phyloP scores from a whole-genome alignment of 805 yeast genomes.

The Barnettozyma californica region DNA sequence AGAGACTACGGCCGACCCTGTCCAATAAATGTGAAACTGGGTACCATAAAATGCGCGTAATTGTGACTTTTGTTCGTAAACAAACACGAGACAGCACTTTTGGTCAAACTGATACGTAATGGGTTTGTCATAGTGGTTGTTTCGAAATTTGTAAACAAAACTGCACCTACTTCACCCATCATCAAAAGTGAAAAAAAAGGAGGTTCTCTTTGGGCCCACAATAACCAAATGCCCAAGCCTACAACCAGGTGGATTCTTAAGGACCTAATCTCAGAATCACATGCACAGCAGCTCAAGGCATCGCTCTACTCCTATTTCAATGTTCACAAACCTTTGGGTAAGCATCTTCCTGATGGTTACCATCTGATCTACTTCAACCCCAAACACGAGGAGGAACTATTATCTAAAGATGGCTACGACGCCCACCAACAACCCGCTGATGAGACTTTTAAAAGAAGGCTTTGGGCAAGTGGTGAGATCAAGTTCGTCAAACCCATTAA shows the following conservation, averaged over 20 bases:
- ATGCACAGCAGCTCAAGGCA: constrained; percentile 21
- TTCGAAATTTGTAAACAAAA: too few species aligned
- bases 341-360: constrained; percentile 43
- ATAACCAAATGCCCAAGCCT: constrained; percentile 4
- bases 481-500: constrained; percentile 32
- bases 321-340: constrained; percentile 16
- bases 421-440: constrained; percentile 43
- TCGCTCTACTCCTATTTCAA: constrained; percentile 22
- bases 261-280: constrained; percentile 17
- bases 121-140: too few species aligned
- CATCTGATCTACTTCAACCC: constrained; percentile 70
- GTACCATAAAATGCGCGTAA: too few species aligned
- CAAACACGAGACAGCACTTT: too few species aligned
- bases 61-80: too few species aligned
- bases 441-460: constrained; percentile 45
- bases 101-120: too few species aligned
- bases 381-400: constrained; percentile 34
- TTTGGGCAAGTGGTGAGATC: constrained; percentile 78
- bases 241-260: constrained; percentile 17
- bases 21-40: too few species aligned
- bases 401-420: constrained; percentile 78
- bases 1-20: not conserved
- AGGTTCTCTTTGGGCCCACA: too few species aligned
- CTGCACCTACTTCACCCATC: too few species aligned
- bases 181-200: too few species aligned